Percentiles rank a stretch among this genome's conserved stretches.
phyloP scores from a whole-genome alignment of 2,329 filamentous ascomycete species.

The Cytospora leucostoma region DNA sequence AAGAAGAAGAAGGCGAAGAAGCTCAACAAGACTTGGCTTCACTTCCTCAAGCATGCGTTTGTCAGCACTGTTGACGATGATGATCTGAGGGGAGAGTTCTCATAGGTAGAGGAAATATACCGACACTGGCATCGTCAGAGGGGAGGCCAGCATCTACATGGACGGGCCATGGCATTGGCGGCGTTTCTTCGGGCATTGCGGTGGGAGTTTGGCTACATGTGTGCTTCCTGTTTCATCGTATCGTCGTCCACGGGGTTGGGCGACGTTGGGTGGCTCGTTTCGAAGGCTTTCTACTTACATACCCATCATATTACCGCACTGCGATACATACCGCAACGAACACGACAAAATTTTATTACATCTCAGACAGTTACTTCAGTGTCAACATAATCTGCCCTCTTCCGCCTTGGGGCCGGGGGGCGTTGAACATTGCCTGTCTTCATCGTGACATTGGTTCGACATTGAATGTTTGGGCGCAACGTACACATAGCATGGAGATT shows the following conservation, averaged over 20 bases:
- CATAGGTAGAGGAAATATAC: constrained; percentile 8
- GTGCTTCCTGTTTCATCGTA: constrained; percentile 11
- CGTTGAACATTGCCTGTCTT: no score
- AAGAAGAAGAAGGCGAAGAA: constrained; percentile 55
- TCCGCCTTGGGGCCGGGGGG: no score
- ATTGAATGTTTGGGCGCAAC: no score
- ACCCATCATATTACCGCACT: not conserved
- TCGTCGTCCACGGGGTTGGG: not conserved
- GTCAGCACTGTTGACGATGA: constrained; percentile 69
- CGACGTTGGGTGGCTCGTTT: not conserved
- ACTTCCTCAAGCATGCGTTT: constrained; percentile 78
- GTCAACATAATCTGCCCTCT: no score
- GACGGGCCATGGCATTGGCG: constrained; percentile 10
- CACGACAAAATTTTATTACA: not conserved
- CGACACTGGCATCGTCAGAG: not conserved
- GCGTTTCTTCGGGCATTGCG: constrained; percentile 21
- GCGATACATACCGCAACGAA: not conserved
- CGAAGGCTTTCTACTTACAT: not conserved
- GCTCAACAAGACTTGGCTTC: constrained; percentile 72
- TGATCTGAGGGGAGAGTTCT: constrained; percentile 55
- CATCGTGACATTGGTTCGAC: no score
- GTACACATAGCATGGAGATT: no score
- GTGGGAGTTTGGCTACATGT: constrained; percentile 14
- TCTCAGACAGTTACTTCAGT: not conserved
- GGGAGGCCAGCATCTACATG: not conserved